Evolutionary conservation across 169 alveolate species (phyloP).

Genomic region (Plasmodium gonderi): DNA sequence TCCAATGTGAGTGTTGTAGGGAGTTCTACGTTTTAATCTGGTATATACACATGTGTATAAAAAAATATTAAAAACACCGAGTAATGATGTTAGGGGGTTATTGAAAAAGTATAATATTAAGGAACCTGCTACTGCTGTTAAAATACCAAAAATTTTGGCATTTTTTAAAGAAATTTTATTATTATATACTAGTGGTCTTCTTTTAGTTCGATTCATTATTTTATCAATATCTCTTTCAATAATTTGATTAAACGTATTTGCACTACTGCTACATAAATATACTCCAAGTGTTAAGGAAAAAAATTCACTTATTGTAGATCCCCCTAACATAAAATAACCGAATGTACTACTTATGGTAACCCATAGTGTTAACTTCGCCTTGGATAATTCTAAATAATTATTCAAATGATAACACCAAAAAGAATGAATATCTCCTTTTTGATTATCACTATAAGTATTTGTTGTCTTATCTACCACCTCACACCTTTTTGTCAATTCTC

Average conservation of each 20-base stretch:
- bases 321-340: slow-evolving; percentile 83
- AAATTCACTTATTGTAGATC: neutral
- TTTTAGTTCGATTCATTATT: slow-evolving; percentile 82
- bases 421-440: neutral
- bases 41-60: slow-evolving; percentile 72
- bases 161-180: slow-evolving; percentile 30
- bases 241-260: slow-evolving; percentile 84
- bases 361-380: slow-evolving; percentile 84
- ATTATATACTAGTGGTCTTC: slow-evolving; percentile 75
- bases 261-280: slow-evolving; percentile 83
- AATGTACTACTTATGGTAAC: slow-evolving; percentile 84
- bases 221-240: slow-evolving; percentile 81
- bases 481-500: neutral
- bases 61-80: slow-evolving; percentile 56
- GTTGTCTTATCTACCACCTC: neutral
- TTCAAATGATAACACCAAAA: neutral
- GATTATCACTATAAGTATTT: neutral
- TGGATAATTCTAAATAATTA: slow-evolving; percentile 63
- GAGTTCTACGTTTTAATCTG: slow-evolving; percentile 69
- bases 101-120: slow-evolving; percentile 28
- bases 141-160: slow-evolving; percentile 59
- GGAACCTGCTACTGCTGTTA: slow-evolving; percentile 41
- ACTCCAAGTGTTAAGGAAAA: slow-evolving; percentile 70
- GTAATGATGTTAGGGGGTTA: slow-evolving; percentile 44
- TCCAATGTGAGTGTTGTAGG: slow-evolving; percentile 86